Base-by-base conservation (phyloP, 208 protist genomes). In the Vickermania ingenoplastis region DNA sequence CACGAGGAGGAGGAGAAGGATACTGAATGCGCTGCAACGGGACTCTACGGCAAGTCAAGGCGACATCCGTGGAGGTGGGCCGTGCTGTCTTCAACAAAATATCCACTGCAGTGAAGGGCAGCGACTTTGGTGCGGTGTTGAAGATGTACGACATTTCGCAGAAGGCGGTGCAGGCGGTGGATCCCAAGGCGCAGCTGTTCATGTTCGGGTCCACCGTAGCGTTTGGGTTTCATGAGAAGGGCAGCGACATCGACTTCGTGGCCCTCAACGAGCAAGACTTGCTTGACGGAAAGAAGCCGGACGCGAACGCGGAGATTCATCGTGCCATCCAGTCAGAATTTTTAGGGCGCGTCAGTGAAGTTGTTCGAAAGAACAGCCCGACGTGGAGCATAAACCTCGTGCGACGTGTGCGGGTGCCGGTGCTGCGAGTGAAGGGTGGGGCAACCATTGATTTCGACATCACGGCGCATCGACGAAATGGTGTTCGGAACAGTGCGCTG, bases 401-500 rank as follows among this genome's bases (percentile, higher is more conserved):
- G 28, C 77, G 81, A n/a, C 83, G 88, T 45, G 80, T 84, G 0
- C 88, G 88, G 17, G 88, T 94, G 14, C 88, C 88, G 2, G 88
- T 94, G 5, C 45, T 94, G 30, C 76, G 84, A n/a, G 87, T 89
- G 4, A 64, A 63, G 21, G 67, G 59, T 29, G 63, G 57, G 0
- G 53, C 53, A 52, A 17, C 30, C 21, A 65, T 91, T 2, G 76
- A 80, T 59, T 88, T 92, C 62, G 89, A 95, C 51, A 78, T 95
- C 23, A 95, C 86, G 14, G 86, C 69, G 0, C 69, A 75, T 36
- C 69, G 89, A 0, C 79, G 83, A 24, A 93, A 92, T 58, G 89
- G 89, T 0, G 86, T 95, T 26, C 89, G 86, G 49, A 95, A 95
- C 76, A 89, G 77, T 51, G 79, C 74, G 3, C 55, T 95, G 50